Evolutionary conservation across 2,329 filamentous ascomycete genomes (phyloP).

Genomic region (Helotiales sp.): DNA sequence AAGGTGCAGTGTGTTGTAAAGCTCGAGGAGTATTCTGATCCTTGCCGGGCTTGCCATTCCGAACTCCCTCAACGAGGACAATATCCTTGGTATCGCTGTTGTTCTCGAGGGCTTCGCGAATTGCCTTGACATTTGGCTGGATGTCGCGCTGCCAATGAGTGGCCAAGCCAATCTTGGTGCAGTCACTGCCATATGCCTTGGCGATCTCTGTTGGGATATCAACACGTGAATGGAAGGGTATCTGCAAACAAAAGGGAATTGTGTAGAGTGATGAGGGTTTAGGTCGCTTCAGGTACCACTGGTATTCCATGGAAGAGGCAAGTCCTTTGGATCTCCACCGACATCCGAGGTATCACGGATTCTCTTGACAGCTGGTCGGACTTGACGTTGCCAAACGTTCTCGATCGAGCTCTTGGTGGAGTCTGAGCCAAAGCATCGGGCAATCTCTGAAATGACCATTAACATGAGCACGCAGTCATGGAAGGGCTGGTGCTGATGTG

Average conservation of each 20-base stretch:
- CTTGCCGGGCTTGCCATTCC: conserved; percentile 30
- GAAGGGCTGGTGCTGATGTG: not conserved
- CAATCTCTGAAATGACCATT: conserved; percentile 30
- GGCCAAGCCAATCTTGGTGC: conserved; percentile 48
- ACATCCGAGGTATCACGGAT: conserved; percentile 2
- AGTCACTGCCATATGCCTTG: conserved; percentile 54
- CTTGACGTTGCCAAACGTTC: conserved; percentile 44
- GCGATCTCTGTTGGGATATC: conserved; percentile 49
- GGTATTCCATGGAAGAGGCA: not conserved
- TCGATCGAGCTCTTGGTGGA: conserved; percentile 48
- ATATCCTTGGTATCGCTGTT: conserved; percentile 5
- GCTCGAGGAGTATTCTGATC: conserved; percentile 18
- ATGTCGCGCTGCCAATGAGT: conserved; percentile 36
- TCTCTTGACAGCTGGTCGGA: conserved; percentile 8
- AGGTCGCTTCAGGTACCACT: not conserved
- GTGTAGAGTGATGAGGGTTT: not conserved
- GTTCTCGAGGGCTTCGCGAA: conserved; percentile 25
- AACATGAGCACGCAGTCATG: not conserved
- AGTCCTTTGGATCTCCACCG: conserved; percentile 13
- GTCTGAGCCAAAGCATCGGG: conserved; percentile 49
- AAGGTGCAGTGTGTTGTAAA: not conserved
- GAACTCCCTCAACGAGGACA: not conserved
- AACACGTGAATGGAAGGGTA: not conserved
- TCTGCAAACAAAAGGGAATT: not conserved
- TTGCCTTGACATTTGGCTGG: conserved; percentile 37